These are phyloP conservation scores for Chimonanthus salicifolius DNA, from an alignment of 164 flowering plant species.

Conservation along the genomic window DNA sequence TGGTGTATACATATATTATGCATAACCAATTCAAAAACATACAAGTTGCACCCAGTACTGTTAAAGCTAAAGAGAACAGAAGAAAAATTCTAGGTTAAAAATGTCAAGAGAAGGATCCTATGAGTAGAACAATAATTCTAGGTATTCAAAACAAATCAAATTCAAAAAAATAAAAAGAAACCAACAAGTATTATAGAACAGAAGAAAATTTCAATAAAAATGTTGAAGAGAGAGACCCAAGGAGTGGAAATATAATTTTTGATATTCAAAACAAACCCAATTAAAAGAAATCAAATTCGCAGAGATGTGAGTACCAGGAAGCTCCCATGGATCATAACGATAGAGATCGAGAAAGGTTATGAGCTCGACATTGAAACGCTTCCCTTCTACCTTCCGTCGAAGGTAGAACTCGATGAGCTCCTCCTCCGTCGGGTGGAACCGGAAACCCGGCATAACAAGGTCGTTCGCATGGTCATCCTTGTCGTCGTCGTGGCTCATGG, in stretches of 20 bases:
- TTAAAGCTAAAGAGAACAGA: background rate
- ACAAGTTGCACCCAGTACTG: background rate
- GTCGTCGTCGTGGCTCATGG: slow-evolving; percentile 12
- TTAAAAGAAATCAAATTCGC: background rate
- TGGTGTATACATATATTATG: background rate
- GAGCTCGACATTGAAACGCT: slow-evolving; percentile 84
- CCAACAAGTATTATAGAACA: background rate
- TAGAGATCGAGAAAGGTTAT: slow-evolving; percentile 91
- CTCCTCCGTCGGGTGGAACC: slow-evolving; percentile 98
- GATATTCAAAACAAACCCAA: background rate
- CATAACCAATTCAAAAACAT: background rate
- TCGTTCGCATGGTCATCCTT: slow-evolving; percentile 69
- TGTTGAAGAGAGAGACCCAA: no score
- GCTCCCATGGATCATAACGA: slow-evolving; percentile 98
- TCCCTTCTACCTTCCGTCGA: slow-evolving; percentile 96
- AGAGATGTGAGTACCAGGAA: slow-evolving; percentile 58
- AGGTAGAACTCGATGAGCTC: slow-evolving; percentile 95
- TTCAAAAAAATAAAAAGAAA: background rate
- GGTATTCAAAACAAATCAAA: background rate
- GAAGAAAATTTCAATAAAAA: no score
- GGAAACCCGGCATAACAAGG: slow-evolving; percentile 95
- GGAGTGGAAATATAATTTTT: background rate
- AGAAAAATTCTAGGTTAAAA: background rate
- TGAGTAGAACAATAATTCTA: background rate
- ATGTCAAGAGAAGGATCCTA: background rate